Conservation (phyloP, 768 basidiomycete species). For the Hemileccinum rubropunctum region DNA sequence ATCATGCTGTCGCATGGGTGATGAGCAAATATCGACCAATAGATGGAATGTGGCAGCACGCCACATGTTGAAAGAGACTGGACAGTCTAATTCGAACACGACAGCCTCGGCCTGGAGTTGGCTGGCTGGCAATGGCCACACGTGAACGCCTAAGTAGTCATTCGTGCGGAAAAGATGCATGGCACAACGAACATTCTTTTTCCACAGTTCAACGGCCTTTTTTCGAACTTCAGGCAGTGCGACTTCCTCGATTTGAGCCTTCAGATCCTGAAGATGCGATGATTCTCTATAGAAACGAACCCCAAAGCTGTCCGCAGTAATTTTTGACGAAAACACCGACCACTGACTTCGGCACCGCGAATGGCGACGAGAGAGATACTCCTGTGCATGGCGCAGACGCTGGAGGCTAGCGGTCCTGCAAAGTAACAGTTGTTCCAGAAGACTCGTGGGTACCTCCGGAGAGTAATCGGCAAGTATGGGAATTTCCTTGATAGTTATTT, state of each 20-base stretch:
- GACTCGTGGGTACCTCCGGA: conserved; percentile 39
- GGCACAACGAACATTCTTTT: conserved; percentile 12
- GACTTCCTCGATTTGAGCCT: conserved; percentile 26
- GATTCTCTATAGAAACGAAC: conserved; percentile 30
- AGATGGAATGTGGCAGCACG: no score
- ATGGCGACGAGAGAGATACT: conserved; percentile 33
- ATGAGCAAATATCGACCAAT: conserved; percentile 34
- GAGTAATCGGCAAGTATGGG: conserved; percentile 46
- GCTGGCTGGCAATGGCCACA: conserved; percentile 44
- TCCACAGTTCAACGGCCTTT: no score
- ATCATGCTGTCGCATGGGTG: neutral
- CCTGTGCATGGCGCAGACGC: conserved; percentile 26
- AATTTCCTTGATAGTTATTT: no score
- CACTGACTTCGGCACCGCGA: conserved; percentile 1
- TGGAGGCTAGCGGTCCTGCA: conserved; percentile 26
- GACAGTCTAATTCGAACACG: no score
- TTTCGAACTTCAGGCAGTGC: conserved; percentile 18
- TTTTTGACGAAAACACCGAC: conserved; percentile 34
- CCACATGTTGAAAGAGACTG: no score
- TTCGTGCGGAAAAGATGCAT: no score
- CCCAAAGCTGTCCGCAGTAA: conserved; percentile 25
- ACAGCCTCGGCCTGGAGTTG: no score
- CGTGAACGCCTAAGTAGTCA: conserved; percentile 23
- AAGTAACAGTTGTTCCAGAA: conserved; percentile 43
- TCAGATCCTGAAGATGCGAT: conserved; percentile 20